Conservation (phyloP, 768 basidiomycete species). For the Tricholomella constricta region DNA sequence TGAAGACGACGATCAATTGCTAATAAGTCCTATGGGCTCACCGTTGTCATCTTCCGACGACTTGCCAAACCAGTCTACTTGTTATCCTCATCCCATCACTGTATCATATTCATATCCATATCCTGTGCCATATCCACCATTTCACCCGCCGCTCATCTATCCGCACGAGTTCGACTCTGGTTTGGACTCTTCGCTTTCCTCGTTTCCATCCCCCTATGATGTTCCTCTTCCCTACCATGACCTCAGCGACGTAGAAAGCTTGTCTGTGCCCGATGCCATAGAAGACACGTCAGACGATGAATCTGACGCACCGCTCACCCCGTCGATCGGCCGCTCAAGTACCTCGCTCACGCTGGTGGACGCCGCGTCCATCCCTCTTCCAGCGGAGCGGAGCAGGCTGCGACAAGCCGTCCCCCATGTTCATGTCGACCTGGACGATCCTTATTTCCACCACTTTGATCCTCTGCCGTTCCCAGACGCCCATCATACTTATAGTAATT, state of each 20-base stretch:
- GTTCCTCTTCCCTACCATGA: conserved; percentile 67
- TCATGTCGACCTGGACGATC: conserved; percentile 61
- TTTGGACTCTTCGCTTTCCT: conserved; percentile 48
- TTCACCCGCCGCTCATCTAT: conserved; percentile 58
- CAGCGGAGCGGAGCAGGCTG: conserved; percentile 50
- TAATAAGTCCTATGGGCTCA: conserved; percentile 64
- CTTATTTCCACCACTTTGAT: conserved; percentile 67
- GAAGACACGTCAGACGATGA: conserved; percentile 87
- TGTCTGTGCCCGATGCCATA: conserved; percentile 76
- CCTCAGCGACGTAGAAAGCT: conserved; percentile 65
- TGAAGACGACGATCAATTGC: conserved; percentile 66
- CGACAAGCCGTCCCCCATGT: conserved; percentile 56
- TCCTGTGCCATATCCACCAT: conserved; percentile 66
- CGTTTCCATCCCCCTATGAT: conserved; percentile 45
- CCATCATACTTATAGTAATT: conserved; percentile 53
- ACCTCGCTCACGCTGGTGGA: conserved; percentile 56
- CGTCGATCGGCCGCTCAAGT: conserved; percentile 58
- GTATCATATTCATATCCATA: conserved; percentile 49
- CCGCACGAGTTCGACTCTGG: conserved; percentile 51
- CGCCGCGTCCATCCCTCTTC: conserved; percentile 51
- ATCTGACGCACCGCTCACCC: conserved; percentile 69
- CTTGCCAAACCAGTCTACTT: conserved; percentile 51
- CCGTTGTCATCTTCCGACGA: conserved; percentile 82
- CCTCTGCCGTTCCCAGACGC: conserved; percentile 68
- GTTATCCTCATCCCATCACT: conserved; percentile 49